Evolutionary conservation across 305 asterid species (phyloP).

Genomic region (Fraxinus floribunda): DNA sequence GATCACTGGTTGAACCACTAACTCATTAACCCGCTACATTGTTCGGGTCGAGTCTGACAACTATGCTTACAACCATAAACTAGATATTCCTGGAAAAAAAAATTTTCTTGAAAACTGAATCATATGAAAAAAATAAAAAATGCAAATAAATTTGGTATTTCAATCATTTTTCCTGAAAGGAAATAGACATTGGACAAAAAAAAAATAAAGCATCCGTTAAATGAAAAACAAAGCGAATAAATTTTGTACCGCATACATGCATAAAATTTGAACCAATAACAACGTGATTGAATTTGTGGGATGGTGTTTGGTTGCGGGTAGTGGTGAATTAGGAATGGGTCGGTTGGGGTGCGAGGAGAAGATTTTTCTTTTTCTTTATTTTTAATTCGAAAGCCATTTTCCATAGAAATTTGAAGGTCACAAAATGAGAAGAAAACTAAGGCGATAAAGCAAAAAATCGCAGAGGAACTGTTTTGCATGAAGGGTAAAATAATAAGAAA

Average conservation of each 20-base stretch:
- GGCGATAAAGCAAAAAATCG: neutral
- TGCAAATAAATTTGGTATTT: neutral
- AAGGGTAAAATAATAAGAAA: neutral
- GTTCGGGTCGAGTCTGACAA: no score
- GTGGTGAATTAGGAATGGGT: neutral
- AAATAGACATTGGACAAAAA: neutral
- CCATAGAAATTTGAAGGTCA: neutral
- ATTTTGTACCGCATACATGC: neutral
- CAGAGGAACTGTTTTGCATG: neutral
- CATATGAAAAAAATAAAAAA: neutral
- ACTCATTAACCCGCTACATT: no score
- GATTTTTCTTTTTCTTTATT: no score
- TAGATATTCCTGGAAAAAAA: neutral
- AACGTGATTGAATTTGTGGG: neutral
- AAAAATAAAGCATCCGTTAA: neutral
- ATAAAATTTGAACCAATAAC: neutral
- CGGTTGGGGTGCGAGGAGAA: no score
- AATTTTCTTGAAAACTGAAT: neutral
- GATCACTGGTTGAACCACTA: no score
- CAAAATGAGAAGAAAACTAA: neutral
- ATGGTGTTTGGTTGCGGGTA: neutral
- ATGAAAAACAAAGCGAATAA: neutral
- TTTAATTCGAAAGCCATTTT: neutral
- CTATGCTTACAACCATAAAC: neutral
- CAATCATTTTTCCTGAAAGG: neutral